Evolutionary conservation across 768 basidiomycete species (phyloP).

Genomic region (Tubosaeta brunneosetosa): DNA sequence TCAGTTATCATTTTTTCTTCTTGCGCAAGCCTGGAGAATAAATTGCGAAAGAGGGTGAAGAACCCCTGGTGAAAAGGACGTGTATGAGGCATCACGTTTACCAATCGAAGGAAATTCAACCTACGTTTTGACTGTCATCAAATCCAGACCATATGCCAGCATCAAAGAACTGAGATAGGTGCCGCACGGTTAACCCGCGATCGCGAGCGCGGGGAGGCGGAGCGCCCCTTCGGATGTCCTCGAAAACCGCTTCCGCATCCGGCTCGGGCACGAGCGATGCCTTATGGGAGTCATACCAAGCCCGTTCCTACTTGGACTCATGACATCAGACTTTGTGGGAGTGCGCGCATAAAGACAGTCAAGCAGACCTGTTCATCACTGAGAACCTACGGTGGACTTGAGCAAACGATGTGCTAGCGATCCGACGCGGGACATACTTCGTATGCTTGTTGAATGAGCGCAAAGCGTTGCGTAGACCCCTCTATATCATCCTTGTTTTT

Average conservation of each 20-base stretch:
- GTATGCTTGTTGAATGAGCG: slow-evolving; percentile 89
- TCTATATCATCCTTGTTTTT: slow-evolving; percentile 83
- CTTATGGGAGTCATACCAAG: slow-evolving; percentile 96
- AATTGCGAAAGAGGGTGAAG: slow-evolving; percentile 81
- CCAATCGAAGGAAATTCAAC: slow-evolving; percentile 6
- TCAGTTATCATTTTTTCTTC: slow-evolving; percentile 59
- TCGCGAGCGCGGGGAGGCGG: slow-evolving; percentile 52
- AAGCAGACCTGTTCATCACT: slow-evolving; percentile 86
- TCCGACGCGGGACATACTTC: slow-evolving; percentile 51
- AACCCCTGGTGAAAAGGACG: slow-evolving; percentile 57
- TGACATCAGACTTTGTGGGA: slow-evolving; percentile 10
- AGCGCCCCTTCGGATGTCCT: slow-evolving; percentile 73
- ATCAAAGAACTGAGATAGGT: slow-evolving; percentile 84
- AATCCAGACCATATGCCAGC: slow-evolving; percentile 60
- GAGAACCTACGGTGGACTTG: slow-evolving; percentile 58
- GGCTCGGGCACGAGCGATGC: slow-evolving; percentile 75
- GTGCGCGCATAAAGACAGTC: slow-evolving; percentile 1
- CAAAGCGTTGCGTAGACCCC: slow-evolving; percentile 82
- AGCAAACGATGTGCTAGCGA: not conserved
- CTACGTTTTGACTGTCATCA: slow-evolving; percentile 60
- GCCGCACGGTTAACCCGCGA: slow-evolving; percentile 74
- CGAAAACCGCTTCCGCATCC: slow-evolving; percentile 79
- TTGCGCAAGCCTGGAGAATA: slow-evolving; percentile 76
- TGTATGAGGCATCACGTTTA: not conserved
- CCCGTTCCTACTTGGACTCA: slow-evolving; percentile 73